Percentiles rank a stretch among this genome's conserved stretches.
Conservation (phyloP, 2,329 filamentous ascomycete genomes). For the Juglanconis sp. region DNA sequence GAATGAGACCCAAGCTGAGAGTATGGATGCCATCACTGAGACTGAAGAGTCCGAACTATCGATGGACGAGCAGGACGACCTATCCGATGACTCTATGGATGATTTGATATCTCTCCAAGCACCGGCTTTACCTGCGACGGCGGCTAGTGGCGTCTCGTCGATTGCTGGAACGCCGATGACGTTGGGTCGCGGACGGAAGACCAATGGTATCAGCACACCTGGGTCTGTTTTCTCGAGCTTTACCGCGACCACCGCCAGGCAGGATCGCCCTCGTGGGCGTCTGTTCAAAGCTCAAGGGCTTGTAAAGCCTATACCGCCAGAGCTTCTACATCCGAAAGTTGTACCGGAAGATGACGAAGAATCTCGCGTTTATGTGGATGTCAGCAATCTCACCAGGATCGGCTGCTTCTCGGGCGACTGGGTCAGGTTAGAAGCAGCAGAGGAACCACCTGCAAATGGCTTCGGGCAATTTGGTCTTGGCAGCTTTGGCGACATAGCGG, state of each 20-base stretch:
- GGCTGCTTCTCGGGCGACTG: conserved; percentile 98
- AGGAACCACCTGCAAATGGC: conserved; percentile 68
- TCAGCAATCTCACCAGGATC: conserved; percentile 79
- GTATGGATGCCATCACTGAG: conserved; percentile 57
- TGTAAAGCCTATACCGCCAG: conserved; percentile 66
- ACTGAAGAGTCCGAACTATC: conserved; percentile 60
- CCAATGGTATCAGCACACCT: conserved; percentile 75
- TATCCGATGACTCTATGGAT: conserved; percentile 88
- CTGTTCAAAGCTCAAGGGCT: conserved; percentile 82
- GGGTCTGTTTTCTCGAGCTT: conserved; percentile 88
- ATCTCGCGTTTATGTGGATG: conserved; percentile 85
- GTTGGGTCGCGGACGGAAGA: conserved; percentile 58
- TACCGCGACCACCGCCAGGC: conserved; percentile 77
- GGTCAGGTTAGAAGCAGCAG: conserved; percentile 77
- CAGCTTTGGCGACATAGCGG: conserved; percentile 61
- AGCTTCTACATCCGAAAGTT: conserved; percentile 82
- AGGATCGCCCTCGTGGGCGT: conserved; percentile 68
- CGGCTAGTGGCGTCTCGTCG: conserved; percentile 75
- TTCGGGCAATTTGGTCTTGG: conserved; percentile 66
- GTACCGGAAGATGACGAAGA: conserved; percentile 77
- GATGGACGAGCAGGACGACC: conserved; percentile 66
- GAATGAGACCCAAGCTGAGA: conserved; percentile 57
- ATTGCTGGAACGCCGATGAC: conserved; percentile 80
- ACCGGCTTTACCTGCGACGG: conserved; percentile 73
- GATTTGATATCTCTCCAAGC: conserved; percentile 88